Percentiles rank a stretch among this genome's conserved stretches.
Evolutionary conservation across 2,329 filamentous ascomycete species (phyloP).

Genomic region (Neobulgaria alba): DNA sequence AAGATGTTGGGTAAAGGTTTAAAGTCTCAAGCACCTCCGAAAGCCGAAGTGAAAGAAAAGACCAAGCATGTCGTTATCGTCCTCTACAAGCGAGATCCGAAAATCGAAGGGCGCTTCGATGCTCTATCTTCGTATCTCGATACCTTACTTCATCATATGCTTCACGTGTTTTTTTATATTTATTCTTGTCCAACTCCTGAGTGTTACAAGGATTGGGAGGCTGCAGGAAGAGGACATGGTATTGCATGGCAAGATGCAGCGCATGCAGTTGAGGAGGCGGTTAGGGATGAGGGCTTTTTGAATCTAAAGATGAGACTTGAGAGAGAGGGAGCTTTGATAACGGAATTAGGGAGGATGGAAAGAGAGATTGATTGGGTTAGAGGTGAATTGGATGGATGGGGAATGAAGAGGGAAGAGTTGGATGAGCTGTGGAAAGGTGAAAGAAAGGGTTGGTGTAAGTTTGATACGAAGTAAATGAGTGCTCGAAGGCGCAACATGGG

Average conservation of each 20-base stretch:
- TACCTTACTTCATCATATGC: slow-evolving; percentile 8
- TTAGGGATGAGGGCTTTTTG: slow-evolving; percentile 3
- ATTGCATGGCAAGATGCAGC: slow-evolving; percentile 8
- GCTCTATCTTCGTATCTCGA: slow-evolving; percentile 1
- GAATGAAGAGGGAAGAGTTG: not conserved
- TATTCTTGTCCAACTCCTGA: slow-evolving; percentile 3
- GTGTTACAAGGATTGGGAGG: slow-evolving; percentile 1
- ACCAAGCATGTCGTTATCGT: slow-evolving; percentile 1
- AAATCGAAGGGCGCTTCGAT: not conserved
- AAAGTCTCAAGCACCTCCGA: not conserved
- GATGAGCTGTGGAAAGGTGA: not conserved
- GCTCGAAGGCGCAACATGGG: too few relatives aligned
- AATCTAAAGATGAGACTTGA: slow-evolving; percentile 5
- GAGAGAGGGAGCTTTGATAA: not conserved
- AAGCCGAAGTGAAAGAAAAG: not conserved
- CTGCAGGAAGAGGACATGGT: slow-evolving; percentile 4
- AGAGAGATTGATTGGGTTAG: not conserved
- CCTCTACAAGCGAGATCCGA: not conserved
- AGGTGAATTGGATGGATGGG: not conserved
- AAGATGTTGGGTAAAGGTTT: not conserved
- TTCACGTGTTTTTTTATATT: slow-evolving; percentile 4
- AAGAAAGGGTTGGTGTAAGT: not conserved
- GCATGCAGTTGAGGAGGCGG: slow-evolving; percentile 5
- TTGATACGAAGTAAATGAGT: not conserved
- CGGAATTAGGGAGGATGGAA: not conserved